phyloP scores from a whole-genome alignment of 495 filamentous ascomycete genomes.

The Lindgomyces ingoldianus region DNA sequence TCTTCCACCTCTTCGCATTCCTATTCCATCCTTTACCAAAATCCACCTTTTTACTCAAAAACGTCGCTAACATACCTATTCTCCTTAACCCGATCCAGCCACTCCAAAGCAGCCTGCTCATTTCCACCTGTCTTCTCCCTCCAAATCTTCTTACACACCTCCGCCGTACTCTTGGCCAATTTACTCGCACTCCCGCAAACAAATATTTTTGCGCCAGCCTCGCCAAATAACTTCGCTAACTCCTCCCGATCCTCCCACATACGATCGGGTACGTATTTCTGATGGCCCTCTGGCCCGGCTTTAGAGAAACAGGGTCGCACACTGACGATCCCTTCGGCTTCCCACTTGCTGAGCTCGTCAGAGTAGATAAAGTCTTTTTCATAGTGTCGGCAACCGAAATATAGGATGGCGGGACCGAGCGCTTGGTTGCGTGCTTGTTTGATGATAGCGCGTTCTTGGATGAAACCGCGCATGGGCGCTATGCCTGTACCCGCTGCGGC shows the following conservation, averaged over 20 bases:
- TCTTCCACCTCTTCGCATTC: background rate
- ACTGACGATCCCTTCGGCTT: slow-evolving; percentile 57
- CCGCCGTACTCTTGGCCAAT: slow-evolving; percentile 62
- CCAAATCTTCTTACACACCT: slow-evolving; percentile 54
- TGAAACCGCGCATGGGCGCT: slow-evolving; percentile 78
- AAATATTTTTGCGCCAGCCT: slow-evolving; percentile 59
- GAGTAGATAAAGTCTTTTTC: slow-evolving; percentile 62
- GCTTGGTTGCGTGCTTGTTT: slow-evolving; percentile 50
- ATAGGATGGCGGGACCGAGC: slow-evolving; percentile 62
- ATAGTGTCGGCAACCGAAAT: slow-evolving; percentile 62
- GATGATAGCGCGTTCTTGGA: slow-evolving; percentile 66
- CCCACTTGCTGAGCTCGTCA: slow-evolving; percentile 61
- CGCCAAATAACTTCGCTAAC: slow-evolving; percentile 54
- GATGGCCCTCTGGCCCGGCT: slow-evolving; percentile 40
- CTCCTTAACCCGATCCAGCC: slow-evolving; percentile 61
- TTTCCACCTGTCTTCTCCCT: slow-evolving; percentile 27
- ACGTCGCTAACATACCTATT: slow-evolving; percentile 69
- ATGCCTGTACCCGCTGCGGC: slow-evolving; percentile 88
- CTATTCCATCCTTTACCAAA: no score
- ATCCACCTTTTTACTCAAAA: slow-evolving; percentile 59
- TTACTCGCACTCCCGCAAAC: slow-evolving; percentile 63
- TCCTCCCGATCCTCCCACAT: slow-evolving; percentile 57
- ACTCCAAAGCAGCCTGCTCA: slow-evolving; percentile 49
- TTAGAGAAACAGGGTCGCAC: slow-evolving; percentile 59
- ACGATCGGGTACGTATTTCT: slow-evolving; percentile 63